These are phyloP conservation scores for Lanzia echinophila DNA, from an alignment of 2,329 filamentous ascomycete genomes.

Conservation along the genomic window DNA sequence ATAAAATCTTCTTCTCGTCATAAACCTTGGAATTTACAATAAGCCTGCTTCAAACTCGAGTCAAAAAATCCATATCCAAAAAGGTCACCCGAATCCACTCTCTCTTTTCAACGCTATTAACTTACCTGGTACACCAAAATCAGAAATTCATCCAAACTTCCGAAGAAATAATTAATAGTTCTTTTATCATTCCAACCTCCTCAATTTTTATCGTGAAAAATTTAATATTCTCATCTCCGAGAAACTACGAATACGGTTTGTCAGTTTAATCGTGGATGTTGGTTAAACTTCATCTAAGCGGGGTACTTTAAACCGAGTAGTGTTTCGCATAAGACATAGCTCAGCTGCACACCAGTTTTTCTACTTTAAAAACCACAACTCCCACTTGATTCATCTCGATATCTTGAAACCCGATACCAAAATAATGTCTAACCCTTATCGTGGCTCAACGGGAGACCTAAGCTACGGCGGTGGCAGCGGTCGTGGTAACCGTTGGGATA, in stretches of 20 bases:
- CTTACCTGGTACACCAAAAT: neutral
- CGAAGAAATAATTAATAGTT: neutral
- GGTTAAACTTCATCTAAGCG: neutral
- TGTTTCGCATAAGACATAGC: neutral
- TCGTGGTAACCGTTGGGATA: conserved; percentile 43
- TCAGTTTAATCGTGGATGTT: neutral
- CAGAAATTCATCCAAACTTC: neutral
- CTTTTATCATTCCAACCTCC: conserved; percentile 1
- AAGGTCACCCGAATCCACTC: no score
- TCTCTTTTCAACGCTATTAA: neutral
- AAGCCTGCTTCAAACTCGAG: no score
- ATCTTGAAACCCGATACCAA: neutral
- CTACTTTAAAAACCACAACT: neutral
- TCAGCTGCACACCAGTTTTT: conserved; percentile 5
- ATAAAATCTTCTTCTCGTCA: no score
- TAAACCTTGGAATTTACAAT: no score
- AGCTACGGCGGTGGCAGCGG: conserved; percentile 29
- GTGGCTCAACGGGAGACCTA: conserved; percentile 29
- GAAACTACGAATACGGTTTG: neutral
- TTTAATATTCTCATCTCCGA: neutral
- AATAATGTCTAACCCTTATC: conserved; percentile 29
- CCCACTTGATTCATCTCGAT: neutral
- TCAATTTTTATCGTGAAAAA: neutral
- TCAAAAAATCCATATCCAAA: no score
- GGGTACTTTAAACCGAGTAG: neutral